These are phyloP conservation scores for Ophiosphaerella korrae DNA, from an alignment of 2,329 filamentous ascomycete species.

Conservation along the genomic window DNA sequence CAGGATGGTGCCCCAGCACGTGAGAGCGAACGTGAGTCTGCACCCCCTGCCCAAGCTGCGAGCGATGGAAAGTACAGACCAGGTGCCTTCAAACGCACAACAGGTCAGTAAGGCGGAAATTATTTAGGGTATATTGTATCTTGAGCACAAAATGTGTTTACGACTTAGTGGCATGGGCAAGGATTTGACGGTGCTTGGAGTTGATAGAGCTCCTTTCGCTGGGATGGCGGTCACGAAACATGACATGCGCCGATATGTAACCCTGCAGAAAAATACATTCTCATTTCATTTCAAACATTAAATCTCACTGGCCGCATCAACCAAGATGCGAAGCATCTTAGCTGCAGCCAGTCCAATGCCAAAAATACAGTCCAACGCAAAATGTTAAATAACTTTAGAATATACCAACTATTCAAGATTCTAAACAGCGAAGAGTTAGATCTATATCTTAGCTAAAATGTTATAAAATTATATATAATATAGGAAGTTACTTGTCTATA, in stretches of 20 bases:
- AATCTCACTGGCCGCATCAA: not conserved
- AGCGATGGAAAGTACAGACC: slow-evolving; percentile 49
- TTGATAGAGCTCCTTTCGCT: slow-evolving; percentile 1
- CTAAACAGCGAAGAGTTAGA: too few relatives aligned
- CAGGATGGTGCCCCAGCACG: slow-evolving; percentile 27
- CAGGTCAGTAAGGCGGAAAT: slow-evolving; percentile 9
- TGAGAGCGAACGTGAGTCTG: slow-evolving; percentile 31
- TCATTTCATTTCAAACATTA: not conserved
- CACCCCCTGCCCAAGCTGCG: slow-evolving; percentile 27
- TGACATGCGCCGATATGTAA: not conserved
- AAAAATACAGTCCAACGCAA: too few relatives aligned
- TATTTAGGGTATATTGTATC: slow-evolving; percentile 7
- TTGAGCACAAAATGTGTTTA: not conserved
- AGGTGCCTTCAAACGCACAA: slow-evolving; percentile 40
- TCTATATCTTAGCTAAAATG: too few relatives aligned
- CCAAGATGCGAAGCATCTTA: too few relatives aligned
- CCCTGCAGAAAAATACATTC: not conserved
- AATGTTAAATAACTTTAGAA: too few relatives aligned
- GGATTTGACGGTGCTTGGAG: slow-evolving; percentile 1
- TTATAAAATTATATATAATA: too few relatives aligned
- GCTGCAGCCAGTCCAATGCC: too few relatives aligned
- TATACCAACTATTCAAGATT: too few relatives aligned
- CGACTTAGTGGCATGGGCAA: not conserved
- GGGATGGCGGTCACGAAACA: slow-evolving; percentile 1
- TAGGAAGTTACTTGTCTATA: too few relatives aligned